phyloP scores from a whole-genome alignment of 495 filamentous ascomycete species.

The Xanthoparmelia taractica region DNA sequence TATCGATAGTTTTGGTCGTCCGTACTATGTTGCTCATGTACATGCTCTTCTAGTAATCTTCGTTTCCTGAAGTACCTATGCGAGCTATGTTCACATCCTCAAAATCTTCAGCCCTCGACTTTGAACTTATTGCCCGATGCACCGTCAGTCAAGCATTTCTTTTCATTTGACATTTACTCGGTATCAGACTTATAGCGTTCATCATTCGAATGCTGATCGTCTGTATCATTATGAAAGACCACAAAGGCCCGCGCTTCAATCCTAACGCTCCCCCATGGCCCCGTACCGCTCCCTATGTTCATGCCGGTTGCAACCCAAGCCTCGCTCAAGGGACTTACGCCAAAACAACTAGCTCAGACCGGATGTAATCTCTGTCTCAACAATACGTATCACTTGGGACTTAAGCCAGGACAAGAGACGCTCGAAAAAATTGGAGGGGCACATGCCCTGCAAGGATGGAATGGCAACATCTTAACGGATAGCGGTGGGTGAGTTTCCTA shows the following conservation, averaged over 20 bases:
- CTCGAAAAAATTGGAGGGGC: constrained; percentile 83
- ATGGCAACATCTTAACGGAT: constrained; percentile 90
- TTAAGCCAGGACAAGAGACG: constrained; percentile 86
- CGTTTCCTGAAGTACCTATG: too few relatives aligned
- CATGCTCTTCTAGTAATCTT: too few relatives aligned
- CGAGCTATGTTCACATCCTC: constrained; percentile 17
- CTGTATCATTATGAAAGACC: constrained; percentile 47
- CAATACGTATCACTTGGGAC: constrained; percentile 93
- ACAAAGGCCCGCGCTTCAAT: constrained; percentile 92
- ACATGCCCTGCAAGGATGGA: constrained; percentile 91
- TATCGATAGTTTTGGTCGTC: too few relatives aligned
- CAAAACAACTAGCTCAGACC: constrained; percentile 79
- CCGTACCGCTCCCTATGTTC: constrained; percentile 83
- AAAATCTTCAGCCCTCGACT: constrained; percentile 55
- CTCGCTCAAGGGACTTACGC: constrained; percentile 88
- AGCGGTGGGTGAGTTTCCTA: constrained; percentile 75
- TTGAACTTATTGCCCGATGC: constrained; percentile 73
- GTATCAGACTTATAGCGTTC: background rate
- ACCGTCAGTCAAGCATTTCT: constrained; percentile 51
- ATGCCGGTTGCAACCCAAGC: constrained; percentile 99
- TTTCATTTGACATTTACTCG: background rate
- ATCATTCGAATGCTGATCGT: constrained; percentile 8
- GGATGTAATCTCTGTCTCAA: constrained; percentile 89
- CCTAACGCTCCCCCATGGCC: constrained; percentile 83
- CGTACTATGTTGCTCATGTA: too few relatives aligned